Evolutionary conservation across 257 asterid genomes (phyloP), one percentile per base, ranked within the genome.

Genomic region (Echites panduratus): DNA sequence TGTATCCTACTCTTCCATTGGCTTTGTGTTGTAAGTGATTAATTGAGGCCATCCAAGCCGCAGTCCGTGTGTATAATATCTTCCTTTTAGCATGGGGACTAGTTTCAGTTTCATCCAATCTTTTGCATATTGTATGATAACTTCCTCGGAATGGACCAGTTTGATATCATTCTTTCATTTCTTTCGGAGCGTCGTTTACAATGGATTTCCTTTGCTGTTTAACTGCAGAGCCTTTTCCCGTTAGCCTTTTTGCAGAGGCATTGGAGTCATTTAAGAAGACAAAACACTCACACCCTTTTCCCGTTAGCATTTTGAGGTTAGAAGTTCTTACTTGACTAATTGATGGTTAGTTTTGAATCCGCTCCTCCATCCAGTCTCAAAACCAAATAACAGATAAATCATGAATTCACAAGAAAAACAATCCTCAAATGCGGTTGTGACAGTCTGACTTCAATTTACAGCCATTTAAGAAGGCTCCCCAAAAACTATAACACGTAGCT

Each of bases 21-120:
- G 67, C 66, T 70, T 17, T 52, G 67, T 76, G 71, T 76, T 76
- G 75, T 70, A 70, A 70, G 56, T 76, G 71, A 27, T 63, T 52
- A 61, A 13, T 70, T 76, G 67, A 61, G 59, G 75, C 71, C 76
- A 75, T 56, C 26, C 49, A 5, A 50, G 20, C 50, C 41, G 72
- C 72, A 41, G 59, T 58, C 53, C 54, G 32, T 72, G 17, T 75
- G 74, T 68, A 68, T 68, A 74, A 59, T 68, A 74, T 68, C 48
- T 68, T 57, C 41, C 16, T 26, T 40, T 32, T 4, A 38, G 56
- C 40, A 50, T 22, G 7, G 14, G 22, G 56, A 43, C 26, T 54
- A 27, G 38, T 53, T 74, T 58, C 24, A 41, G 14, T 66, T 66
- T 74, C 16, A 54, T 41, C 41, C 66, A 19, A 66, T 17, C 35